Evolutionary conservation across 2,329 filamentous ascomycete species (phyloP), one percentile per base, ranked within the genome.

Genomic region (Arachnopeziza araneosa): DNA sequence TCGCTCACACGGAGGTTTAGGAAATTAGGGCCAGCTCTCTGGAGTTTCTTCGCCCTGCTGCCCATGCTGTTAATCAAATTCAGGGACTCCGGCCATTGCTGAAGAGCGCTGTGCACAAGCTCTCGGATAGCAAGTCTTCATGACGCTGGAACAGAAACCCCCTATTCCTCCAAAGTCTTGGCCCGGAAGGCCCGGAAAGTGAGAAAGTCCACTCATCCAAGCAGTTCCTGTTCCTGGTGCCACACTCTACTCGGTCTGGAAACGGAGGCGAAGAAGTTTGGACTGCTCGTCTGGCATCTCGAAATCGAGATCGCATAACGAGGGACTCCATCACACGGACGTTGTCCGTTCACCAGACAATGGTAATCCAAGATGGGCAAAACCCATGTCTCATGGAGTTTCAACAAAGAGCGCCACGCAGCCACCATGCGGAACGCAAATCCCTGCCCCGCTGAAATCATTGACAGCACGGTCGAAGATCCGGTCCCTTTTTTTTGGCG

Each of bases 121-220:
- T 59, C 32, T 51, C 26, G 59, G 60, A 62, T 62, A 62, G 59
- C 53, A 26, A 54, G 30, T 55, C 24, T 50, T 52, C 21, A 59
- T 51, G 36, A 36, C 59, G 32, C 51, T 53, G 56, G 49, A 55
- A 32, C 60, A 54, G 60, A 54, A 57, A 36, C 51, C 60, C 60
- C 60, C 54, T 62, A 32, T 54, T 32, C 55, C n/a, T n/a, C 57
- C 52, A 26, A 50, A 55, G 58, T 58, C 49, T 9, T 9, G 26
- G 30, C 50, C 58, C 56, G 56, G 36, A 44, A 44, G 12, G 36
- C 36, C 36, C 36, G 36, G 36, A 44, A 44, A 7, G 12, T 44
- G 6, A 12, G 36, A 44, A 44, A 7, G 12, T 44, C 36, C 17
- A 19, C 17, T 44, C 17, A 12, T 44, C 17, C 6, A 44, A 44